phyloP scores from a whole-genome alignment of 2,329 filamentous ascomycete genomes.

The Penicillium palitans region DNA sequence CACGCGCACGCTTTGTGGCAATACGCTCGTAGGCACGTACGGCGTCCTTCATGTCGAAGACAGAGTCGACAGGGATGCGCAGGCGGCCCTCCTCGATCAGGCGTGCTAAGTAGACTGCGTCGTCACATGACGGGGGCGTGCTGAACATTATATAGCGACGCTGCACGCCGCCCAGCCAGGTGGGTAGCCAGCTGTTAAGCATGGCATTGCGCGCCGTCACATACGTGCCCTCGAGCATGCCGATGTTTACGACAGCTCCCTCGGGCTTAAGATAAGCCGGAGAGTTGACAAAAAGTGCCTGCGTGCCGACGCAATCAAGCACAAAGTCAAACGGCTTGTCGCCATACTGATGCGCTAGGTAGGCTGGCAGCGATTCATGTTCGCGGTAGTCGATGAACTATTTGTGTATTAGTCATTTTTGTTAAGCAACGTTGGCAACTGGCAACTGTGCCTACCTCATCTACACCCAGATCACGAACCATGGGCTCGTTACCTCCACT shows the following conservation, averaged over 20 bases:
- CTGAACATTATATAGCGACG: conserved; percentile 19
- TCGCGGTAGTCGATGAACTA: conserved; percentile 17
- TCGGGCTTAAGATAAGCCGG: conserved; percentile 16
- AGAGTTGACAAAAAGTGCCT: conserved; percentile 21
- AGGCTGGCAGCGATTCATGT: conserved; percentile 12
- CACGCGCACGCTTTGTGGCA: conserved; percentile 15
- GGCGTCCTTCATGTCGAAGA: conserved; percentile 16
- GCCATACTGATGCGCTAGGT: conserved; percentile 14
- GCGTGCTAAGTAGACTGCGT: conserved; percentile 8
- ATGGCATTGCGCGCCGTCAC: background rate
- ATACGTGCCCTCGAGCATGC: background rate
- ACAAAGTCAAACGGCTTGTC: conserved; percentile 21
- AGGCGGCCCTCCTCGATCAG: conserved; percentile 13
- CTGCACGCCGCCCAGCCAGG: conserved; percentile 16
- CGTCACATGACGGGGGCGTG: conserved; percentile 11
- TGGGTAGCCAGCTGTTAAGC: conserved; percentile 9
- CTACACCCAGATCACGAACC: conserved; percentile 20
- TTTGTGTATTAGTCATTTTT: background rate
- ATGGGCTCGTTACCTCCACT: conserved; percentile 21
- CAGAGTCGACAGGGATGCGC: conserved; percentile 15
- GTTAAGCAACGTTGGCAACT: background rate
- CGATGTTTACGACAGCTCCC: conserved; percentile 16
- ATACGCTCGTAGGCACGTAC: conserved; percentile 14
- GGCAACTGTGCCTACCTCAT: conserved; percentile 13
- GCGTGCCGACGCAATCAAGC: conserved; percentile 22